phyloP scores from a whole-genome alignment of 1,284 basidiomycete genomes.

The Coniferiporia weirii region DNA sequence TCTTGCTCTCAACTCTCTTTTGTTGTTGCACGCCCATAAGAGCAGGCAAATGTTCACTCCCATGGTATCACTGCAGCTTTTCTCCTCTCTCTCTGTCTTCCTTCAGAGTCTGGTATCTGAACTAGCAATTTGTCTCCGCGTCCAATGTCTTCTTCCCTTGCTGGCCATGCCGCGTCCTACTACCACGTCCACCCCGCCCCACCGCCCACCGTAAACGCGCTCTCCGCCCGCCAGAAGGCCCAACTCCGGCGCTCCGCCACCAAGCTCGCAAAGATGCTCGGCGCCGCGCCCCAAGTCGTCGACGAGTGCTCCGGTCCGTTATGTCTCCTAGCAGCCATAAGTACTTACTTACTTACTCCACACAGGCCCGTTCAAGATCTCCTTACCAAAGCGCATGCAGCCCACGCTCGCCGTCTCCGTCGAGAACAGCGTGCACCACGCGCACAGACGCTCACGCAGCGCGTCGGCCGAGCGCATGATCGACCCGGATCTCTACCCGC shows the following conservation, averaged over 20 bases:
- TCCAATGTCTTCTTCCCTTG: slow-evolving; percentile 3
- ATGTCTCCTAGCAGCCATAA: too few relatives aligned
- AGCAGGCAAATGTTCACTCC: too few relatives aligned
- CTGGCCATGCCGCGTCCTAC: not conserved
- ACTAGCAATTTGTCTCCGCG: not conserved
- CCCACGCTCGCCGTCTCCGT: slow-evolving; percentile 8
- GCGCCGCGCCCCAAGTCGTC: slow-evolving; percentile 15
- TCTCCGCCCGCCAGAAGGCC: slow-evolving; percentile 10
- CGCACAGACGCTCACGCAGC: not conserved
- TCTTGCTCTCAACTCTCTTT: too few relatives aligned
- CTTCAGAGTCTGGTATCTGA: too few relatives aligned
- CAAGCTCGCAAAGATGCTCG: slow-evolving; percentile 14
- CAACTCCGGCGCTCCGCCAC: slow-evolving; percentile 13
- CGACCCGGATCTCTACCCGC: slow-evolving; percentile 11
- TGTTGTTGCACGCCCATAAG: too few relatives aligned
- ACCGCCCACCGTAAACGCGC: slow-evolving; percentile 15
- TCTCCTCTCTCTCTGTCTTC: not conserved
- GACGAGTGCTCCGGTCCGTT: slow-evolving; percentile 4
- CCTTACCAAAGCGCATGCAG: slow-evolving; percentile 7
- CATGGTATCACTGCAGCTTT: not conserved
- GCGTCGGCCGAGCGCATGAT: not conserved
- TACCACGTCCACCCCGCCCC: slow-evolving; percentile 11
- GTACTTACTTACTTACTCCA: too few relatives aligned
- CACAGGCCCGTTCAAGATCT: not conserved
- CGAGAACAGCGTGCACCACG: not conserved